These are phyloP conservation scores for Coemansia sp. DNA, from an alignment of 192 early-diverging fungal genomes.

Conservation along the genomic window DNA sequence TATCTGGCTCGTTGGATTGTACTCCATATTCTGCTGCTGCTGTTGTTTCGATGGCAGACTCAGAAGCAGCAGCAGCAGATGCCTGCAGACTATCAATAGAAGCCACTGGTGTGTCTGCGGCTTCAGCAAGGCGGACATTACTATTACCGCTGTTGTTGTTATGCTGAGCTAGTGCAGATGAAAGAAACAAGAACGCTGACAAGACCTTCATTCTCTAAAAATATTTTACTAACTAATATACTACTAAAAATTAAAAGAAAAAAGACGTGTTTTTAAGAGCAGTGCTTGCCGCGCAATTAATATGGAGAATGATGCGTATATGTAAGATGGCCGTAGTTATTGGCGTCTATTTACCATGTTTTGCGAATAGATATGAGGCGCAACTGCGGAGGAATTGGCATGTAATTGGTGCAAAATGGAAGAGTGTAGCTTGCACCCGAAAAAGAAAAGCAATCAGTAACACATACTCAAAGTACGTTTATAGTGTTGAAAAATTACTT, in stretches of 20 bases:
- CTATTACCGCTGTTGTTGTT: conserved; percentile 1
- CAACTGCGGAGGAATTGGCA: background rate
- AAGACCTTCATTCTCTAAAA: conserved; percentile 33
- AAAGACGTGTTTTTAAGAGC: background rate
- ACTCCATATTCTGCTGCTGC: background rate
- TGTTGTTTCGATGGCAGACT: background rate
- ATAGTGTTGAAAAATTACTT: background rate
- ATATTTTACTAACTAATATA: background rate
- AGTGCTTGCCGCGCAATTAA: background rate
- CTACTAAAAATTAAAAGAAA: conserved; percentile 1
- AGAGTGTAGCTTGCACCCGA: background rate
- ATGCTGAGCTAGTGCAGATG: conserved; percentile 31
- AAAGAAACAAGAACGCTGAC: conserved; percentile 34
- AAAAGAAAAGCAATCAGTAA: background rate
- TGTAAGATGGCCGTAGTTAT: background rate
- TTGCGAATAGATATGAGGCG: background rate
- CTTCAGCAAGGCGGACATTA: background rate
- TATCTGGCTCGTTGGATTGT: background rate
- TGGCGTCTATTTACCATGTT: background rate
- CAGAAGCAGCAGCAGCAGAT: background rate
- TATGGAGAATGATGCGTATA: background rate
- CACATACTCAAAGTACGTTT: background rate
- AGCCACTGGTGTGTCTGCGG: background rate
- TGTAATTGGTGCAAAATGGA: background rate
- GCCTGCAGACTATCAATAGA: background rate